A percentile compares a stretch with the other conserved stretches of the same genome.
Evolutionary conservation across 2,329 filamentous ascomycete genomes (phyloP).

Genomic region (Aspergillus latus): DNA sequence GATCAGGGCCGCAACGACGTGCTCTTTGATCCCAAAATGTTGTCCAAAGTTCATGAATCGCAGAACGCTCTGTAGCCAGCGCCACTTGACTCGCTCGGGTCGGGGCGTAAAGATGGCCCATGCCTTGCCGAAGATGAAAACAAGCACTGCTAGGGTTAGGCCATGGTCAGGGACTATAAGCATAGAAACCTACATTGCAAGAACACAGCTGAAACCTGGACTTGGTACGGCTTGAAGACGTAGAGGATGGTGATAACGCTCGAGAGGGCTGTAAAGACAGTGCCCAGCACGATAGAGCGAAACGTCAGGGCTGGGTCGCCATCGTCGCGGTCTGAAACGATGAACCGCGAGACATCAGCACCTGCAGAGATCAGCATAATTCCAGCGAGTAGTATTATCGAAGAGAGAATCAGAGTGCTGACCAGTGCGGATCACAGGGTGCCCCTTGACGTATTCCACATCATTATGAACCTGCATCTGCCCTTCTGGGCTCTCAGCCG

Average conservation of each 20-base stretch:
- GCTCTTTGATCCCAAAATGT: constrained; percentile 57
- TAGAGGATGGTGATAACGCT: constrained; percentile 9
- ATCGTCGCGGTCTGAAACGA: constrained; percentile 47
- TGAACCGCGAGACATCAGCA: background rate
- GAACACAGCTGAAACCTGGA: constrained; percentile 1
- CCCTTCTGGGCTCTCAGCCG: background rate
- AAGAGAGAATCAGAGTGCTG: background rate
- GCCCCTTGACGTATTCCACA: constrained; percentile 3
- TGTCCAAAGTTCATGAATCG: constrained; percentile 52
- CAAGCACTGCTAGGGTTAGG: constrained; percentile 46
- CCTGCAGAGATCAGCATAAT: background rate
- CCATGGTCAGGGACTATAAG: constrained; percentile 53
- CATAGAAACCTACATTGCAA: constrained; percentile 1
- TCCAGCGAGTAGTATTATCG: background rate
- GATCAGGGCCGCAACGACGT: constrained; percentile 55
- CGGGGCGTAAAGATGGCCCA: constrained; percentile 53
- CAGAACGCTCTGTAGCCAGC: constrained; percentile 37
- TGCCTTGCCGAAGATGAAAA: constrained; percentile 55
- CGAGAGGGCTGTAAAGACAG: constrained; percentile 20
- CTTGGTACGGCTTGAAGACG: constrained; percentile 7
- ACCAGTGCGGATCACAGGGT: constrained; percentile 4
- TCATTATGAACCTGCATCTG: background rate
- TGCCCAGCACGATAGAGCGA: constrained; percentile 53
- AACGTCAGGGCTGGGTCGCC: constrained; percentile 54
- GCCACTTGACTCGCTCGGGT: constrained; percentile 49